A percentile compares a stretch with the other conserved stretches of the same genome.
phyloP scores from a whole-genome alignment of 1,284 basidiomycete species.

The Malassezia obtusa region DNA sequence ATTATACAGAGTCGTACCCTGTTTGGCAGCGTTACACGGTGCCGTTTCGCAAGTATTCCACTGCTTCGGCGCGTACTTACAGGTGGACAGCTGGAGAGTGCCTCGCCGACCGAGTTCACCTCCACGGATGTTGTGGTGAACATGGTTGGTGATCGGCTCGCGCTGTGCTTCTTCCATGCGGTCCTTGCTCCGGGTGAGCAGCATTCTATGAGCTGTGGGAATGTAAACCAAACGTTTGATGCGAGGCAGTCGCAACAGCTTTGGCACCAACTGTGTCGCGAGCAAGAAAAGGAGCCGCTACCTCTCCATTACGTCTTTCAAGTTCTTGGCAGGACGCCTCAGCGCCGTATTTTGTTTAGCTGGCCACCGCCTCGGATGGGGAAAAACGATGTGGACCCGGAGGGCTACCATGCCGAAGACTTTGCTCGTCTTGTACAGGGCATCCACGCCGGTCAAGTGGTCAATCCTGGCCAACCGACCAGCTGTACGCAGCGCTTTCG shows the following conservation, averaged over 20 bases:
- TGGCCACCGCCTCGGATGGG: constrained; percentile 62
- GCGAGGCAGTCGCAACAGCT: neutral
- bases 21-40: constrained; percentile 82
- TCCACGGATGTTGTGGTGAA: constrained; percentile 86
- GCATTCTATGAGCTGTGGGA: constrained; percentile 58
- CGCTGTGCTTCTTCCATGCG: constrained; percentile 90
- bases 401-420: constrained; percentile 67
- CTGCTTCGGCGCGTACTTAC: constrained; percentile 48
- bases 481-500: constrained; percentile 86
- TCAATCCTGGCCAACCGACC: constrained; percentile 63
- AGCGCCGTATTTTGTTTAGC: constrained; percentile 61
- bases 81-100: constrained; percentile 33
- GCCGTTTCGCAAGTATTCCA: constrained; percentile 52
- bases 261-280: neutral
- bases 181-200: constrained; percentile 51
- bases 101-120: constrained; percentile 62
- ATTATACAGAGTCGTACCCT: constrained; percentile 70
- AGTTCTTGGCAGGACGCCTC: constrained; percentile 57
- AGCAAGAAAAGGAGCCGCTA: neutral
- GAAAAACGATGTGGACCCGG: constrained; percentile 25
- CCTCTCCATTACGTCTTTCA: constrained; percentile 61
- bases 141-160: constrained; percentile 79
- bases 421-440: constrained; percentile 71
- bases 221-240: constrained; percentile 48
- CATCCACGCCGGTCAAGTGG: constrained; percentile 52